A percentile compares a stretch with the other conserved stretches of the same genome.
phyloP scores from a whole-genome alignment of 164 flowering plant species.

The Tetrastigma voinierianum region DNA sequence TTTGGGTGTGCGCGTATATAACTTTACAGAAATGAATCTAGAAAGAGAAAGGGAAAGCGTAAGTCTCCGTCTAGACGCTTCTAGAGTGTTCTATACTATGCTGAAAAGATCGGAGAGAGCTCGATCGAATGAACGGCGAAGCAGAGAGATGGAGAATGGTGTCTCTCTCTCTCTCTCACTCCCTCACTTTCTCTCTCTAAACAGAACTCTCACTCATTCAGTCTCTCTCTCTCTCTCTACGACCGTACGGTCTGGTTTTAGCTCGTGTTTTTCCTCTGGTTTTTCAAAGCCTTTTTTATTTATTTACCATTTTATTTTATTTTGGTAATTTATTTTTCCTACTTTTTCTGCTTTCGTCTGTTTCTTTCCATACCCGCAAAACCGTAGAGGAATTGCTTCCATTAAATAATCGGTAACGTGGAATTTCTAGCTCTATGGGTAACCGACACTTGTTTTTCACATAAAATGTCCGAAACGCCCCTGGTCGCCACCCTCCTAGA shows the following conservation, averaged over 20 bases:
- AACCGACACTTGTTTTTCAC: constrained; percentile 3
- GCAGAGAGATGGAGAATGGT: constrained; percentile 3
- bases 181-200: constrained; percentile 9
- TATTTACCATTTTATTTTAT: neutral
- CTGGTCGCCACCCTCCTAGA: neutral
- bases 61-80: too few species aligned
- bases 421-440: constrained; percentile 4
- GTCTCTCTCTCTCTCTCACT: constrained; percentile 17
- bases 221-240: constrained; percentile 20
- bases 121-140: neutral
- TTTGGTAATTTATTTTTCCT: too few species aligned
- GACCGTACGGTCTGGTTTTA: constrained; percentile 16
- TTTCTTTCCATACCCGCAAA: constrained; percentile 18
- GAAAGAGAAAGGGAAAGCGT: constrained; percentile 5
- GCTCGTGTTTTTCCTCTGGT: neutral
- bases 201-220: neutral
- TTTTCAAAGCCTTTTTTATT: neutral
- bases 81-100: neutral
- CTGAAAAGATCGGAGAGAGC: constrained; percentile 10
- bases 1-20: neutral
- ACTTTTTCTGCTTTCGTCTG: neutral
- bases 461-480: constrained; percentile 4
- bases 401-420: neutral
- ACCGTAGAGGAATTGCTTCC: neutral
- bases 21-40: constrained; percentile 14